These are phyloP conservation scores for Aphanomyces astaci DNA, from an alignment of 352 stramenopile genomes.

Conservation along the genomic window DNA sequence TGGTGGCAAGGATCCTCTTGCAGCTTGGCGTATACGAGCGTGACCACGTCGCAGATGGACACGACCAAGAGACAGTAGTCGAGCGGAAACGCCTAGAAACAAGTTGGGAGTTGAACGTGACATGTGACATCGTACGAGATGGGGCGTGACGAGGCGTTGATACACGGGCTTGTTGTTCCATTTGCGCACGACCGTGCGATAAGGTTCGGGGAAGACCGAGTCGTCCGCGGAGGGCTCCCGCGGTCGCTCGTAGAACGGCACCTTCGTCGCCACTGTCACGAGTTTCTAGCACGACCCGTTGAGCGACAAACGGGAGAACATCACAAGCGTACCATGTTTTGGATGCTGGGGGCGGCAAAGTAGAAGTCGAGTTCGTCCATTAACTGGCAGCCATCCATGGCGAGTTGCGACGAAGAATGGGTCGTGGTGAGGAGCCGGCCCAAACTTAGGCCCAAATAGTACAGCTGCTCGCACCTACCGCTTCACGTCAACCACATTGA, in stretches of 20 bases:
- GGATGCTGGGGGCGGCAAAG: constrained; percentile 61
- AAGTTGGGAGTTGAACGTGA: background rate
- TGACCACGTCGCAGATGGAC: constrained; percentile 72
- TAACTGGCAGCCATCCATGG: constrained; percentile 68
- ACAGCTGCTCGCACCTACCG: constrained; percentile 45
- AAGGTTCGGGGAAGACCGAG: constrained; percentile 43
- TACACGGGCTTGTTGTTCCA: constrained; percentile 79
- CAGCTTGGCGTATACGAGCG: constrained; percentile 76
- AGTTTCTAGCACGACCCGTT: constrained; percentile 51
- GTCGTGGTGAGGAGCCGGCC: constrained; percentile 40
- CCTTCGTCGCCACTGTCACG: constrained; percentile 63
- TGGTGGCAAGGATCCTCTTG: constrained; percentile 70
- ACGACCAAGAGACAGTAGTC: constrained; percentile 77
- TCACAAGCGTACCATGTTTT: constrained; percentile 55
- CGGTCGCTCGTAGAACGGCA: constrained; percentile 49
- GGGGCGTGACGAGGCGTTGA: constrained; percentile 54
- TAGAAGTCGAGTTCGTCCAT: constrained; percentile 82
- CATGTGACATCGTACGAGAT: constrained; percentile 41
- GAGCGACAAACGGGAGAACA: background rate
- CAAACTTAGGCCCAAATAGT: constrained; percentile 67
- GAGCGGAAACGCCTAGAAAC: constrained; percentile 54
- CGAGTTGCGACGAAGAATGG: constrained; percentile 52
- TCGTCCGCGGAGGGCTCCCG: constrained; percentile 31
- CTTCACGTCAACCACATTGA: no score
- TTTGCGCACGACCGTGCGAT: constrained; percentile 62